phyloP scores from a whole-genome alignment of 179 eudicot genomes.

The Silene noctiflora region DNA sequence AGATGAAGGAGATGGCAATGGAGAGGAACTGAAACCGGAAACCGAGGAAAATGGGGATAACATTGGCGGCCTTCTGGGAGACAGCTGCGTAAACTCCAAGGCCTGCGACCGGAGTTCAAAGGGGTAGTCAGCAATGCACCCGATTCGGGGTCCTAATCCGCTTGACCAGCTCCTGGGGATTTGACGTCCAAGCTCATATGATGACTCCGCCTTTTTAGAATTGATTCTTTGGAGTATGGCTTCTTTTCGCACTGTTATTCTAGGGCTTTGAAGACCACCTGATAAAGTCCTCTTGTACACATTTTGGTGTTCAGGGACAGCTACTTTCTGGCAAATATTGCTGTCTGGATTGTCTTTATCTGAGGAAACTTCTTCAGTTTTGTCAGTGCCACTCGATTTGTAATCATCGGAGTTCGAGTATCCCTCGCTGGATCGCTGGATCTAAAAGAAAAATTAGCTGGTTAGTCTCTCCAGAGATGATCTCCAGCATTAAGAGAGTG shows the following conservation, averaged over 20 bases:
- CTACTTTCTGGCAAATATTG: conserved; percentile 12
- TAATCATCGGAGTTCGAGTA: conserved; percentile 42
- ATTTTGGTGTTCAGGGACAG: conserved; percentile 23
- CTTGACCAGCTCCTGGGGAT: conserved; percentile 74
- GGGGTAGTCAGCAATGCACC: conserved; percentile 88
- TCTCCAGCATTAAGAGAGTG: neutral
- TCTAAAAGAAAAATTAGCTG: conserved; percentile 23
- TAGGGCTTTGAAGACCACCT: conserved; percentile 78
- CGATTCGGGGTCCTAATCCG: conserved; percentile 86
- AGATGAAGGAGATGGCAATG: conserved; percentile 15
- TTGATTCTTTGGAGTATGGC: conserved; percentile 62
- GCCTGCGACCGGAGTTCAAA: conserved; percentile 68
- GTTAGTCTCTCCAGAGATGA: neutral
- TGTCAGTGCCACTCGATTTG: conserved; percentile 14
- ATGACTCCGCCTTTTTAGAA: conserved; percentile 51
- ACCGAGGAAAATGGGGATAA: conserved; percentile 18
- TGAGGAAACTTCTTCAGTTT: conserved; percentile 21
- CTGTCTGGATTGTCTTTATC: conserved; percentile 27
- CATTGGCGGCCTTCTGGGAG: conserved; percentile 43
- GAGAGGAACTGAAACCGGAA: conserved; percentile 32
- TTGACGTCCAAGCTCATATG: conserved; percentile 65
- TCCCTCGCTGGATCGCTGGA: conserved; percentile 50
- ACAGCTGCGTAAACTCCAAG: conserved; percentile 65
- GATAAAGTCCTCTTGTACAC: conserved; percentile 67
- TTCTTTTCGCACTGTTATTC: conserved; percentile 49